Base-by-base conservation (phyloP, 805 yeast species). In the Saturnispora gosingensis region DNA sequence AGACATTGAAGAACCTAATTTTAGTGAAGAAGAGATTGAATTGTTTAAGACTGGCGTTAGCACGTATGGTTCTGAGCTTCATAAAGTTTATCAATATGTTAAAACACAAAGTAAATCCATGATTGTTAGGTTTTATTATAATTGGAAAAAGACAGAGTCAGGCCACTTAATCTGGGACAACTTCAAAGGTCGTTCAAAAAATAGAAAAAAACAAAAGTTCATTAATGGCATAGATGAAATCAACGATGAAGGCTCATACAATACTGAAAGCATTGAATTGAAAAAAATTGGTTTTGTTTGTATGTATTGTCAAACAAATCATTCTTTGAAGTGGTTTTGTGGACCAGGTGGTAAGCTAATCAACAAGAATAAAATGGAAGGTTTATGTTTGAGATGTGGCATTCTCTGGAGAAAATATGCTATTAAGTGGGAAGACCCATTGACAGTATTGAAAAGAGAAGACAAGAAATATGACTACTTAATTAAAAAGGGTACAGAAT, bases 321-420 rank as follows among this genome's bases (percentile, higher is more conserved):
- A 61, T 10, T 80, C 89, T 0, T 60, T 67, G 1, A 80, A 75
- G 49, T 88, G 96, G 96, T 79, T 76, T 56, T 72, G 85, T 49
- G 77, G 83, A 1, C 83, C 93, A 1, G 93, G 91, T 1, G 74
- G 72, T 28, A 69, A 72, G 2, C 66, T 66, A 4, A 65, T 68
- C 4, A 67, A 67, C 6, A 58, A 61, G 0, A 61, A 68, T 5
- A 59, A 69, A 1, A 68, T 80, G 2, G 66, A 72, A 15, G 97
- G 89, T 0, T 69, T 91, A 13, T 91, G 99, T 65, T 68, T 76
- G 28, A 72, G 98, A 50, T 91, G 99, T 70, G 96, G 97, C 0
- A 75, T 85, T 53, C 62, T 93, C 28, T 91, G 98, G 98, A 75
- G 96, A 64, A 71, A 95, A 39, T 91, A 91, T 65, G 97, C 89